Conservation (phyloP, 768 basidiomycete species). For the Lentinula guzmanii region DNA sequence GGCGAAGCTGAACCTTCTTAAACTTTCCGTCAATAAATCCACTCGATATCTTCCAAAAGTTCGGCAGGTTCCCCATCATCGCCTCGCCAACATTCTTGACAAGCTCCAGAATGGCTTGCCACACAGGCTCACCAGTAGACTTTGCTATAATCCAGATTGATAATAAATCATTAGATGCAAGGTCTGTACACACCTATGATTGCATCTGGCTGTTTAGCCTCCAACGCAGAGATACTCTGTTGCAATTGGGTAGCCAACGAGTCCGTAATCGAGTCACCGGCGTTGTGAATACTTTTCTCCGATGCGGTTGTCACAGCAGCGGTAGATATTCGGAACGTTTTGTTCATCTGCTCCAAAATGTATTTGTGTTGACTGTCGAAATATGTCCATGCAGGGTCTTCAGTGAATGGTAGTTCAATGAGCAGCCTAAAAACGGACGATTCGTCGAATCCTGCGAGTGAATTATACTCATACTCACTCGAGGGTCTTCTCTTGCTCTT, state of each 20-base stretch:
- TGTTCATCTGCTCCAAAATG: conserved; percentile 74
- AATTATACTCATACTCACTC: conserved; percentile 51
- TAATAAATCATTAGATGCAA: not conserved
- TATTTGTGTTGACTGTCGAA: conserved; percentile 91
- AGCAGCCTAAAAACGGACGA: conserved; percentile 54
- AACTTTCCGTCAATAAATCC: conserved; percentile 92
- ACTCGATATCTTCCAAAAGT: conserved; percentile 90
- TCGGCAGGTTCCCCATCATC: conserved; percentile 78
- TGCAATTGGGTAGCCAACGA: conserved; percentile 54
- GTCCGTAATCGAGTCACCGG: conserved; percentile 32
- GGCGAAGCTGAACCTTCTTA: conserved; percentile 55
- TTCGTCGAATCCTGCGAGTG: not conserved
- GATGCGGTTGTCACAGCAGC: conserved; percentile 50
- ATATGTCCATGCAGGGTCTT: conserved; percentile 94
- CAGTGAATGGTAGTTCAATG: conserved; percentile 76
- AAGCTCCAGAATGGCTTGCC: conserved; percentile 74
- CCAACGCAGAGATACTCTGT: conserved; percentile 51
- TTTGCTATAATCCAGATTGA: conserved; percentile 40
- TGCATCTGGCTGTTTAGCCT: conserved; percentile 56
- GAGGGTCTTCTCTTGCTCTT: conserved; percentile 95
- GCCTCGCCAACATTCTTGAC: conserved; percentile 86
- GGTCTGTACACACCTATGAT: conserved; percentile 42
- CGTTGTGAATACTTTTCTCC: conserved; percentile 30
- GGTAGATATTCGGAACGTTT: conserved; percentile 47
- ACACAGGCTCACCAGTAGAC: conserved; percentile 67